phyloP scores from a whole-genome alignment of 305 asterid species.

The Withania somnifera region DNA sequence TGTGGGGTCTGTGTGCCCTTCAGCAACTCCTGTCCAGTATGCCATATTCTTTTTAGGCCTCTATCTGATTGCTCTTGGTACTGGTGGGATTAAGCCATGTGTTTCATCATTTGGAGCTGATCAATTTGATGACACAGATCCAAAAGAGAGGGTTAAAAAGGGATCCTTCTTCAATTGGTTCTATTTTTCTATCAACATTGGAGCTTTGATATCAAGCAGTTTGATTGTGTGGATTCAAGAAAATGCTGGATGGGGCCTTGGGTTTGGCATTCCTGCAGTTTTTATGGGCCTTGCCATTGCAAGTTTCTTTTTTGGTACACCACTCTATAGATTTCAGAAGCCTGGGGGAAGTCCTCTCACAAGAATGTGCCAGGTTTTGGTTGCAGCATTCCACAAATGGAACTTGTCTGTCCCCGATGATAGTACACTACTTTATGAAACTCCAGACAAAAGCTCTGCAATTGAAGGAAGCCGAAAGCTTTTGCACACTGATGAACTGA shows the following conservation, averaged over 20 bases:
- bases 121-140: slow-evolving; percentile 91
- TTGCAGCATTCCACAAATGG: slow-evolving; percentile 70
- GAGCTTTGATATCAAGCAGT: slow-evolving; percentile 76
- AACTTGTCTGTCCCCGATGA: slow-evolving; percentile 45
- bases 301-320: slow-evolving; percentile 76
- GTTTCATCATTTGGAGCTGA: slow-evolving; percentile 97
- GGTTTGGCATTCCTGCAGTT: slow-evolving; percentile 82
- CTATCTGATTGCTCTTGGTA: slow-evolving; percentile 84
- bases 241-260: slow-evolving; percentile 93
- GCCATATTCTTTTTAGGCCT: slow-evolving; percentile 66
- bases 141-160: slow-evolving; percentile 73
- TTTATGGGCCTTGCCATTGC: slow-evolving; percentile 75
- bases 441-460: slow-evolving; percentile 67
- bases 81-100: slow-evolving; percentile 97
- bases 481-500: slow-evolving; percentile 67
- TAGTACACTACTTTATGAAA: slow-evolving; percentile 61
- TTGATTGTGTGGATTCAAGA: slow-evolving; percentile 95
- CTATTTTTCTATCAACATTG: slow-evolving; percentile 81
- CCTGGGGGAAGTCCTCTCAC: slow-evolving; percentile 98
- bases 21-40: slow-evolving; percentile 69
- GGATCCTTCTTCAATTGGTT: slow-evolving; percentile 98
- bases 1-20: slow-evolving; percentile 66
- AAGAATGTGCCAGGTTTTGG: slow-evolving; percentile 87
- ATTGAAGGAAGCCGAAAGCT: slow-evolving; percentile 93
- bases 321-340: slow-evolving; percentile 83